Percentiles rank a stretch among this genome's conserved stretches.
Evolutionary conservation across 2,329 filamentous ascomycete genomes (phyloP).

Genomic region (Seiridium cupressi): DNA sequence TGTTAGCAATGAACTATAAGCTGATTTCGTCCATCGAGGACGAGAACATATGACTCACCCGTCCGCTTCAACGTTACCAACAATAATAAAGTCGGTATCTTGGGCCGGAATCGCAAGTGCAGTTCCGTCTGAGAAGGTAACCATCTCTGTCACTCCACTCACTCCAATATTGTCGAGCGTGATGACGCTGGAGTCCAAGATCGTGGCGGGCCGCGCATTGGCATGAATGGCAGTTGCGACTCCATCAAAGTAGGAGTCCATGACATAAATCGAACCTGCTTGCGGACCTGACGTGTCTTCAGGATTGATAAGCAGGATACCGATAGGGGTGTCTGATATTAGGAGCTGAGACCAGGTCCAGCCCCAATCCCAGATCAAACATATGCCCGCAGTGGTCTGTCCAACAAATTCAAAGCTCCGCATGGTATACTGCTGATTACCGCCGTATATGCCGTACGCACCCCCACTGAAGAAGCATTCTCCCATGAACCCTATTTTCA

Average conservation of each 20-base stretch:
- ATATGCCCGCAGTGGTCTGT: background rate
- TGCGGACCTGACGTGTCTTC: conserved; percentile 29
- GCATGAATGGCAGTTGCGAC: conserved; percentile 44
- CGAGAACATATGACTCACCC: background rate
- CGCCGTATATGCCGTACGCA: background rate
- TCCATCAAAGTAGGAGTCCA: conserved; percentile 54
- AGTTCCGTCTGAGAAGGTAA: background rate
- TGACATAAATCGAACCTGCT: conserved; percentile 53
- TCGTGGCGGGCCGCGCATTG: conserved; percentile 32
- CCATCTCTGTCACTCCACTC: conserved; percentile 26
- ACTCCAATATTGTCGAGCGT: conserved; percentile 55
- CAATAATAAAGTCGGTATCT: background rate
- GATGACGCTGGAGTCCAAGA: conserved; percentile 9
- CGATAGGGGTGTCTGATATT: conserved; percentile 6
- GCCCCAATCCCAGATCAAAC: conserved; percentile 39
- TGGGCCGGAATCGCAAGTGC: too few species aligned
- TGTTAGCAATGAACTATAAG: background rate
- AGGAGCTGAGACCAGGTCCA: conserved; percentile 38
- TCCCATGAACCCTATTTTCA: background rate
- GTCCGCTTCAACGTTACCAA: background rate
- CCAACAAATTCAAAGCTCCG: background rate
- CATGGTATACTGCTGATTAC: background rate
- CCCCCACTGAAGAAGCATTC: background rate
- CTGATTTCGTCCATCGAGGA: background rate
- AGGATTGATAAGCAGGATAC: conserved; percentile 40